Conservation (phyloP, 495 filamentous ascomycete species). For the Neurospora sp. region DNA sequence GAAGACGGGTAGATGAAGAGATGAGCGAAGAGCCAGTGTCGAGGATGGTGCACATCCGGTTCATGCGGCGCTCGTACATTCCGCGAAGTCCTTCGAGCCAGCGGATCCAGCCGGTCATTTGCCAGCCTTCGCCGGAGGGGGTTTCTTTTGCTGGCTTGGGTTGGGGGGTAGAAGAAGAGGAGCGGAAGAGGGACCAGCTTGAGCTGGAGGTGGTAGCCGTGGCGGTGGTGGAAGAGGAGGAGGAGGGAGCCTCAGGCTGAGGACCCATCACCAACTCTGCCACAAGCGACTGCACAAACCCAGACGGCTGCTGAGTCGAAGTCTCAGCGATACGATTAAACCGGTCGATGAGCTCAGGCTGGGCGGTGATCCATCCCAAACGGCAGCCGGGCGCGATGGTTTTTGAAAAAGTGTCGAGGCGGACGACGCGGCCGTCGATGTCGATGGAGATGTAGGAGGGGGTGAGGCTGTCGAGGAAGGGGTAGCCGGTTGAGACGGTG, state of each 20-base stretch:
- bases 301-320: slow-evolving; percentile 72
- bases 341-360: slow-evolving; percentile 67
- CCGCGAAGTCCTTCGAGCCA: slow-evolving; percentile 80
- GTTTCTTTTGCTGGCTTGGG: background rate
- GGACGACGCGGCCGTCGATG: slow-evolving; percentile 75
- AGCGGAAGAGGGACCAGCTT: background rate
- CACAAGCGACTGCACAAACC: slow-evolving; percentile 78
- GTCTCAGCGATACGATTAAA: slow-evolving; percentile 58
- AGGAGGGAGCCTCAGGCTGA: slow-evolving; percentile 32
- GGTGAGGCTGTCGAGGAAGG: slow-evolving; percentile 74
- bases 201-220: slow-evolving; percentile 18
- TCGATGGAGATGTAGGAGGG: slow-evolving; percentile 67
- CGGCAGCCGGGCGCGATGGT: slow-evolving; percentile 73
- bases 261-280: slow-evolving; percentile 67
- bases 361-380: slow-evolving; percentile 75
- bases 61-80: slow-evolving; percentile 75
- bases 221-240: slow-evolving; percentile 14
- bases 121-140: slow-evolving; percentile 45
- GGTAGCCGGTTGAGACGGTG: slow-evolving; percentile 55
- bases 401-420: slow-evolving; percentile 75
- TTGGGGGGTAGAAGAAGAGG: background rate
- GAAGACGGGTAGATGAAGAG: slow-evolving; percentile 33
- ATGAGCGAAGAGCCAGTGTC: slow-evolving; percentile 53
- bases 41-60: slow-evolving; percentile 58
- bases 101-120: slow-evolving; percentile 74